Evolutionary conservation across 1,139 yeast species (phyloP), one percentile per base, ranked within the genome.

Genomic region (Diutina pseudorugosa): DNA sequence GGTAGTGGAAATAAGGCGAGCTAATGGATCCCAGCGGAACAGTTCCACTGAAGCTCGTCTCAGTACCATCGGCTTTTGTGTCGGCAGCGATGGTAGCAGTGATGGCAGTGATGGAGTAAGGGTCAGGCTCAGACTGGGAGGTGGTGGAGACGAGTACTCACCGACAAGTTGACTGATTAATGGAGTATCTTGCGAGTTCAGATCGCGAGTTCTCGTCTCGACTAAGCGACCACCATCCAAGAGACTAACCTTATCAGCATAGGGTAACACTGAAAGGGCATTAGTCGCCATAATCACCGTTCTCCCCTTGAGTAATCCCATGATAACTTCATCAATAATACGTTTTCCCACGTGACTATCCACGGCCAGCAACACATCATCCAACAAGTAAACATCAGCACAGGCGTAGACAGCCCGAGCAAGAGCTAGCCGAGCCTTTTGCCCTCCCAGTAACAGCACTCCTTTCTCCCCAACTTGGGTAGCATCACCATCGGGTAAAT

Each of bases 201-300:
- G 41, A 11, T 41, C 55, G 11, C 59, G 18, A 23, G 41, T n/a
- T 42, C 53, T 1, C 50, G 40, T 16, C 54, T 72, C 76, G 8
- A 57, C 57, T 4, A 72, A 63, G 19, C 56, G 56, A 0, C 71
- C 71, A 8, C 58, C 57, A 40, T 64, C 62, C 12, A 72, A 56
- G 45, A 70, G 60, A 23, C 60, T 58, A 43, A 72, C 66, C 40
- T 62, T 61, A 50, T 65, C 61, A 9, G 75, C 67, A 51, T 63
- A 62, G 44, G 62, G 65, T 52, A 72, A 65, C 3, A 71, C 73
- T 4, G 65, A 59, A 5, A 71, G 68, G 2, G 71, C 66, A 55
- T 72, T 72, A 0, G 76, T 71, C 16, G 73, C 71, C 36, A 72
- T 62, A 16, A 72, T 61, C 7, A 65, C 62, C 0, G 76, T 70